Evolutionary conservation across 306 rosid species (phyloP), one percentile per base, ranked within the genome.

Genomic region (Rosa lucieae): DNA sequence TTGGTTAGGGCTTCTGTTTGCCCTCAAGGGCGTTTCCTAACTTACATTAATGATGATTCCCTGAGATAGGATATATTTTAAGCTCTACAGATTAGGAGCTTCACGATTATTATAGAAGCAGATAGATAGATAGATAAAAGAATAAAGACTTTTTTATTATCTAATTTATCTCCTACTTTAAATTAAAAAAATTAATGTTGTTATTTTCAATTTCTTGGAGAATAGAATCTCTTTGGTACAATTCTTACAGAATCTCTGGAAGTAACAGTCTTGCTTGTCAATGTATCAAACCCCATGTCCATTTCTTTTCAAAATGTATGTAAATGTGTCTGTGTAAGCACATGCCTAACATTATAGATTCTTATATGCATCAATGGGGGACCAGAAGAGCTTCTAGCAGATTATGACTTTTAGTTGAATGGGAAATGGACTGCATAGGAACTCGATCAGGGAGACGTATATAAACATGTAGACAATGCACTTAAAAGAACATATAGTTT

Each of bases 1-100:
- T 40, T 5, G 58, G 79, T 59, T 51, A 66, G 42, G 37, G 51
- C 48, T 80, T 26, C 74, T 74, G 18, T 40, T 80, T 77, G 20
- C 71, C 47, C 48, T 62, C 48, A 39, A 56, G 43, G 69, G 52
- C 61, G 23, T 70, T 70, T 63, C 61, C 40, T 63, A 18, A 39
- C 67, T 65, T 49, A 47, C 37, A 65, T 18, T 66, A 73, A 0
- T 8, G 55, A 63, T 35, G 47, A 47, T 21, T 7, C 13, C 47
- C 18, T 5, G 10, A 12, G 18, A 14, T 51, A 51, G 18, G 42
- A 14, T 63, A 43, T 63, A 5, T 1, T 29, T 29, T 63, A 63
- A 63, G 18, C 39, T 63, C 10, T 58, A 6, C 32, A 32, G 17
- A 61, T 61, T 61, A 51, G n/a, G 32, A 56, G 63, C 63, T n/a